Base-by-base conservation (phyloP, 352 stramenopile species). In the Globisporangium orthogonon region DNA sequence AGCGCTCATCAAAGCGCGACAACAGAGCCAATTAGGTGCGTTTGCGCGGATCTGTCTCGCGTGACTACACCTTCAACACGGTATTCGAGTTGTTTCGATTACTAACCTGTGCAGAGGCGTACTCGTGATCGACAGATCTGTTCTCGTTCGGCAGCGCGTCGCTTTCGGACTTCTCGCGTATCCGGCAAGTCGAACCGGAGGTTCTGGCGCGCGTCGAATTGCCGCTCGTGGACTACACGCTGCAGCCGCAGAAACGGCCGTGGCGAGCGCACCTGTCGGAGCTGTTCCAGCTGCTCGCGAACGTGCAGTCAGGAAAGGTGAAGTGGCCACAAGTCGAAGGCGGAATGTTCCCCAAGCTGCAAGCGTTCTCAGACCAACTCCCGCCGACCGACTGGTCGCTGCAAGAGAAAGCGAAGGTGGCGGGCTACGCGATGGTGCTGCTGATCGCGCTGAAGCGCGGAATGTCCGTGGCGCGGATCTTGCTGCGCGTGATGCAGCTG, bases 91-190 rank as follows among this genome's bases (percentile, higher is more conserved):
- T 52, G 43, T 58, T 18, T n/a, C 9, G 37, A 23, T 28, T 9
- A 14, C 35, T 40, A 14, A 40, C 35, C 14, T 40, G 33, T 37
- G 33, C 35, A 10, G 10, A 23, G 47, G 14, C 14, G 35, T 10
- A 40, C 35, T 11, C 35, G 35, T 14, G 35, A 14, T 40, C 14
- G 37, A 11, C 40, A 91, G 81, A 91, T 58, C 60, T 91, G 33
- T 87, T 91, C 54, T 77, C 68, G 6, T 54, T 86, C n/a, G 81
- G 81, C n/a, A 86, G 81, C 37, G 78, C 78, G 13, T 91, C 81
- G 17, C 71, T 91, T 46, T 76, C 69, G 11, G 81, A 91, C 52
- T 91, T 91, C 45, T 67, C 74, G 50, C 70, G 76, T 2, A 72
- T 91, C 46, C 76, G 76, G 11, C 70, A 70, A 47, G 29, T 82